Percentiles rank a stretch among this genome's conserved stretches.
Evolutionary conservation across 768 basidiomycete genomes (phyloP).

Genomic region (Infundibulicybe gibba): DNA sequence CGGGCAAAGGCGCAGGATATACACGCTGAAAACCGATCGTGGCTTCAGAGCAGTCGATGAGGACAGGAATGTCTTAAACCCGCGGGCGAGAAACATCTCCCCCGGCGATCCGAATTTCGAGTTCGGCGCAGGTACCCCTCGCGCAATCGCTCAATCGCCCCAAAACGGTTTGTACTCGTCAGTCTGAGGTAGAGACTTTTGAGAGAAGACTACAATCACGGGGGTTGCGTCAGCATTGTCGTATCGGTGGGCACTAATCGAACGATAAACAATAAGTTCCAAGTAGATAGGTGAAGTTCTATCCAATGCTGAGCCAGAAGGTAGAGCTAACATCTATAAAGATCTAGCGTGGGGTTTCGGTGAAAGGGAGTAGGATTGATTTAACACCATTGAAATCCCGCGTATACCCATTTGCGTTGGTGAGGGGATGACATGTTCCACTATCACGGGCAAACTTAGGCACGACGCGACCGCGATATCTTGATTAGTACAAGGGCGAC

Average conservation of each 20-base stretch:
- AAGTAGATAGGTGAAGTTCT: too few relatives aligned
- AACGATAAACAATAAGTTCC: slow-evolving; percentile 48
- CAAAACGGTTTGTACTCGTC: slow-evolving; percentile 43
- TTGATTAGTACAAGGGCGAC: too few relatives aligned
- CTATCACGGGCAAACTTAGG: too few relatives aligned
- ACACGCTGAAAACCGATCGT: slow-evolving; percentile 55
- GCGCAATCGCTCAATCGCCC: slow-evolving; percentile 68
- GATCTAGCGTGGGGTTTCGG: too few relatives aligned
- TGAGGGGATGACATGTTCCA: too few relatives aligned
- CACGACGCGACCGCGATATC: too few relatives aligned
- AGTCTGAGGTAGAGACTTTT: slow-evolving; percentile 8
- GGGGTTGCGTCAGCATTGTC: slow-evolving; percentile 59
- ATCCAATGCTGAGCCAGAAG: too few relatives aligned
- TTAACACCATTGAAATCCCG: too few relatives aligned
- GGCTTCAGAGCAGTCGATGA: not conserved
- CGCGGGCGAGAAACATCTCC: slow-evolving; percentile 60
- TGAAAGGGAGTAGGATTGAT: too few relatives aligned
- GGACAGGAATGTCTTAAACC: slow-evolving; percentile 65
- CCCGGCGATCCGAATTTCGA: slow-evolving; percentile 76
- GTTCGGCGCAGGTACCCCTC: slow-evolving; percentile 78
- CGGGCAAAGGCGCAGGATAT: slow-evolving; percentile 58
- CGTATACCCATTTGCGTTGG: too few relatives aligned
- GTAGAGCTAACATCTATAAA: too few relatives aligned
- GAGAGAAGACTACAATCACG: slow-evolving; percentile 64
- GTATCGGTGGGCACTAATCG: slow-evolving; percentile 49